Evolutionary conservation across 1,284 basidiomycete genomes (phyloP).

Genomic region (Ganoderma leucocontextum): DNA sequence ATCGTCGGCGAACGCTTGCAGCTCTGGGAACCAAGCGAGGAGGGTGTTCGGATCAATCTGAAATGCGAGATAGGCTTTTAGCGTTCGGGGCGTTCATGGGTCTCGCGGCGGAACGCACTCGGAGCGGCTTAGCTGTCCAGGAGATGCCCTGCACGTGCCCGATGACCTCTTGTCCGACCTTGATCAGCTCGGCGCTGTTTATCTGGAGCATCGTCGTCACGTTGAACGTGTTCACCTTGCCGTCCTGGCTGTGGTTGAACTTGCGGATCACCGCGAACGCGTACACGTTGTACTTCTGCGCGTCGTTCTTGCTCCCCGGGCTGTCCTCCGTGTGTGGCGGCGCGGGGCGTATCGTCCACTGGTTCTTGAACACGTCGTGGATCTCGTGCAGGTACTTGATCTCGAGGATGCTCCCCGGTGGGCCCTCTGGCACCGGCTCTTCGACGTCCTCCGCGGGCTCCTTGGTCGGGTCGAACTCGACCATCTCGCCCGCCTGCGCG

Average conservation of each 20-base stretch:
- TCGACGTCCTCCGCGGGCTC: constrained; percentile 16
- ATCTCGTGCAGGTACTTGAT: constrained; percentile 41
- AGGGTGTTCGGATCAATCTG: constrained; percentile 64
- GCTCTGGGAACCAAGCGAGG: constrained; percentile 57
- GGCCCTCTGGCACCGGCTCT: constrained; percentile 36
- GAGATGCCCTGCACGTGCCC: constrained; percentile 62
- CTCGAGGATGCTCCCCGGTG: constrained; percentile 39
- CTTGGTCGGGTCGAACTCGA: constrained; percentile 29
- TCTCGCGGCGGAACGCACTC: constrained; percentile 46
- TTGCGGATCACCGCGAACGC: constrained; percentile 42
- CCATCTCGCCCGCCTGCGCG: constrained; percentile 30
- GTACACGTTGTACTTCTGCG: constrained; percentile 41
- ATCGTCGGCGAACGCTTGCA: constrained; percentile 51
- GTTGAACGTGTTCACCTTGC: constrained; percentile 35
- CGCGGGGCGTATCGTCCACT: constrained; percentile 39
- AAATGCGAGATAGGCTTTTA: constrained; percentile 23
- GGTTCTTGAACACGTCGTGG: constrained; percentile 37
- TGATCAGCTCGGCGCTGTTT: constrained; percentile 62
- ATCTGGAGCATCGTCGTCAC: constrained; percentile 50
- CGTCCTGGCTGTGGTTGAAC: constrained; percentile 37
- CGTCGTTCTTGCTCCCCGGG: constrained; percentile 28
- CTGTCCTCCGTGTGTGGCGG: constrained; percentile 29
- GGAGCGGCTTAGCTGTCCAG: constrained; percentile 63
- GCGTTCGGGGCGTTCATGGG: constrained; percentile 7
- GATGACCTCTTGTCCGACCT: constrained; percentile 63